Percentiles rank a stretch among this genome's conserved stretches.
These are phyloP conservation scores for Hawksworthiomyces lignivorus DNA, from an alignment of 2,329 filamentous ascomycete species.

Conservation along the genomic window DNA sequence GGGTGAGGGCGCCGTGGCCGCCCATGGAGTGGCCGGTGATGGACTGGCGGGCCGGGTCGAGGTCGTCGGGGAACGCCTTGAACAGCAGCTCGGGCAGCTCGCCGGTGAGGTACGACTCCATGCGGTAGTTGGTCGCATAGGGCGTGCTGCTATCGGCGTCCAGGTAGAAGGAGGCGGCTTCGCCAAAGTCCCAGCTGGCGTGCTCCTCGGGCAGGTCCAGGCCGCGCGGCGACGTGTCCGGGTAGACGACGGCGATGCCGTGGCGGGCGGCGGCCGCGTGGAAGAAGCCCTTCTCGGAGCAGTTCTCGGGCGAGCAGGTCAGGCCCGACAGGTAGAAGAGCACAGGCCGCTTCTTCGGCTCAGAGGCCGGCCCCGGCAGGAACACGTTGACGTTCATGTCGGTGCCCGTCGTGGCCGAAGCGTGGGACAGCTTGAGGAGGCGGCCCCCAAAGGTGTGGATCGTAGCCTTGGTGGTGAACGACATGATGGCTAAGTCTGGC, in stretches of 20 bases:
- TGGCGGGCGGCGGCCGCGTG: constrained; percentile 71
- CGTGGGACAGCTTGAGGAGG: constrained; percentile 87
- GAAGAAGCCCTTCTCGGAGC: constrained; percentile 80
- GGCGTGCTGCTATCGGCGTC: constrained; percentile 74
- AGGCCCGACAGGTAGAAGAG: constrained; percentile 90
- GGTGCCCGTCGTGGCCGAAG: constrained; percentile 69
- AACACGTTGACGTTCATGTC: constrained; percentile 92
- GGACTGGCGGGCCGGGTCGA: constrained; percentile 65
- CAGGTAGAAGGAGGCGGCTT: constrained; percentile 89
- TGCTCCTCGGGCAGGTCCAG: constrained; percentile 76
- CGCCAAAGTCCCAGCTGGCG: constrained; percentile 85
- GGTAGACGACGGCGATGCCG: constrained; percentile 88
- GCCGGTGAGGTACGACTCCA: constrained; percentile 86
- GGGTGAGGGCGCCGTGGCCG: constrained; percentile 85
- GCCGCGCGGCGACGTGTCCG: constrained; percentile 88
- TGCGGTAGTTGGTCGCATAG: constrained; percentile 74
- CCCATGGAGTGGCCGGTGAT: constrained; percentile 97
- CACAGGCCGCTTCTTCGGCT: constrained; percentile 63
- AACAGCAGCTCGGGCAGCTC: constrained; percentile 81
- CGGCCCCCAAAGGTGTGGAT: constrained; percentile 91
- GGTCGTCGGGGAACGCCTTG: constrained; percentile 53
- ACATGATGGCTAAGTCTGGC: constrained; percentile 52
- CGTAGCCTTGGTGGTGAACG: constrained; percentile 80
- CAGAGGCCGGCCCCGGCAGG: constrained; percentile 63
- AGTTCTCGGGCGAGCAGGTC: constrained; percentile 89